Conservation (phyloP, 176 grass and related monocot species). For the Triticum aestivum region IWGSC_CS_RefSeq_v2.1 NC_057800.1:744476037-744476536, state of each 20-base stretch:
- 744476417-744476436: slow-evolving; percentile 34
- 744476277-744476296: slow-evolving; percentile 44
- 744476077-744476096: too few relatives aligned
- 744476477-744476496: slow-evolving; percentile 38
- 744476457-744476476: slow-evolving; percentile 4
- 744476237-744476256: slow-evolving; percentile 34
- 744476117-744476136: background rate
- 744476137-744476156: background rate
- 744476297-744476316: slow-evolving; percentile 29
- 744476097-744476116: too few relatives aligned
- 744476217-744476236: slow-evolving; percentile 12
- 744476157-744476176: background rate
- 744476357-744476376: slow-evolving; percentile 40
- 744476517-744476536: slow-evolving; percentile 42
- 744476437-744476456: slow-evolving; percentile 6
- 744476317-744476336: slow-evolving; percentile 29
- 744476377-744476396: slow-evolving; percentile 38
- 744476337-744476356: slow-evolving; percentile 47
- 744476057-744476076: too few relatives aligned
- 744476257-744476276: slow-evolving; percentile 45
- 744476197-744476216: background rate
- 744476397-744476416: slow-evolving; percentile 46
- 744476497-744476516: slow-evolving; percentile 44
- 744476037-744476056: too few relatives aligned
- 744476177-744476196: background rate